Evolutionary conservation across 139 green algal species (phyloP).

Genomic region (Coelastrella sp.): DNA sequence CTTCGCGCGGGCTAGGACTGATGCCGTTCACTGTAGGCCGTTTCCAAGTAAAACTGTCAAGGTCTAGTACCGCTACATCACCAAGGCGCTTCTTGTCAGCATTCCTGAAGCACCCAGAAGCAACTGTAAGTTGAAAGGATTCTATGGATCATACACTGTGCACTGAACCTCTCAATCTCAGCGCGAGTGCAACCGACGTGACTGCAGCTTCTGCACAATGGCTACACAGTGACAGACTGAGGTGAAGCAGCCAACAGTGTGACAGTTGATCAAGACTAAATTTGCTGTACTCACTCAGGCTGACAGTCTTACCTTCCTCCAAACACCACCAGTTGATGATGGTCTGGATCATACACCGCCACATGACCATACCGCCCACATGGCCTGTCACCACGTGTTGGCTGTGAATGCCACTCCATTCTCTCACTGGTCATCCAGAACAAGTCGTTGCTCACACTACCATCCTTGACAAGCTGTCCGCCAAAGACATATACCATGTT

Average conservation of each 20-base stretch:
- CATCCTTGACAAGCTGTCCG: constrained; percentile 73
- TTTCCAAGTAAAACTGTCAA: constrained; percentile 76
- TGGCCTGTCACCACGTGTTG: constrained; percentile 45
- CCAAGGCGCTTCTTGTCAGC: constrained; percentile 78
- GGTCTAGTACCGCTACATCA: constrained; percentile 79
- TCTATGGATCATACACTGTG: too few relatives aligned
- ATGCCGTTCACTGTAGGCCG: constrained; percentile 60
- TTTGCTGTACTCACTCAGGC: too few relatives aligned
- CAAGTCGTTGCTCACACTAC: constrained; percentile 73
- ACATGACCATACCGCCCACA: constrained; percentile 55
- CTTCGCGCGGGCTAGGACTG: constrained; percentile 65
- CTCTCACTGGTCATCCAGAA: constrained; percentile 83
- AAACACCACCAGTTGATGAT: constrained; percentile 84
- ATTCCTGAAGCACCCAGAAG: constrained; percentile 34
- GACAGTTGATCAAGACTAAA: too few relatives aligned
- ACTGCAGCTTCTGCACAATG: too few relatives aligned
- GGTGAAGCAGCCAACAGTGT: too few relatives aligned
- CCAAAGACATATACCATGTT: constrained; percentile 83
- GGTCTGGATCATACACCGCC: constrained; percentile 69
- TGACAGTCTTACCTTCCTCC: constrained; percentile 77
- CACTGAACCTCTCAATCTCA: too few relatives aligned
- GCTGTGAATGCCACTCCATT: constrained; percentile 86
- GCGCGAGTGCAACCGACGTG: too few relatives aligned
- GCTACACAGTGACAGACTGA: too few relatives aligned
- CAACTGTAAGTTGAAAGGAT: too few relatives aligned